Evolutionary conservation across 306 rosid species (phyloP).

Genomic region (Erythrophleum fordii): DNA sequence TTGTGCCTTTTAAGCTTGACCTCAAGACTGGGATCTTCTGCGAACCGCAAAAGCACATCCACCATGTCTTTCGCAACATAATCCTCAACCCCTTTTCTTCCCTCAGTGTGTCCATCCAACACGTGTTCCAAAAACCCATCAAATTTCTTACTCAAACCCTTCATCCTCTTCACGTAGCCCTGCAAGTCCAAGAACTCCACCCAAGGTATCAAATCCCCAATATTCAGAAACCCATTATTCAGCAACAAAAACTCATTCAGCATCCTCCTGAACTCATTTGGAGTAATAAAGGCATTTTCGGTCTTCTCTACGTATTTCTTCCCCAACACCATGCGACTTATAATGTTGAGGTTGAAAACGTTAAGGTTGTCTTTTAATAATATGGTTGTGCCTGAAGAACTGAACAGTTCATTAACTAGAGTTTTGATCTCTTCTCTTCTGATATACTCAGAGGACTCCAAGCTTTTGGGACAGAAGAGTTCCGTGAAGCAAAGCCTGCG

Average conservation of each 20-base stretch:
- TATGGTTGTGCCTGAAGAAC: conserved; percentile 14
- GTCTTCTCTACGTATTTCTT: conserved; percentile 56
- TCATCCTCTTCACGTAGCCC: conserved; percentile 67
- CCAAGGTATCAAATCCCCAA: conserved; percentile 69
- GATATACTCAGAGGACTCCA: conserved; percentile 57
- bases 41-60: conserved; percentile 56
- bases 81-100: conserved; percentile 39
- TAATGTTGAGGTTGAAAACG: conserved; percentile 53
- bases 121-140: conserved; percentile 64
- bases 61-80: conserved; percentile 58
- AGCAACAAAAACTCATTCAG: conserved; percentile 61
- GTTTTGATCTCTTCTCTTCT: conserved; percentile 48
- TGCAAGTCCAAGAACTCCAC: conserved; percentile 61
- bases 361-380: conserved; percentile 42
- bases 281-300: conserved; percentile 37
- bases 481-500: conserved; percentile 54
- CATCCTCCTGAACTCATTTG: conserved; percentile 57
- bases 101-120: conserved; percentile 55
- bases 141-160: conserved; percentile 53
- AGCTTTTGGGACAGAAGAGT: conserved; percentile 50
- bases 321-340: conserved; percentile 67
- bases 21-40: conserved; percentile 48
- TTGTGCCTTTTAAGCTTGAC: conserved; percentile 54
- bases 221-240: conserved; percentile 53
- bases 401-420: conserved; percentile 25